phyloP scores from a whole-genome alignment of 108 stramenopile genomes.

The Aurantiochytrium sp. region DNA sequence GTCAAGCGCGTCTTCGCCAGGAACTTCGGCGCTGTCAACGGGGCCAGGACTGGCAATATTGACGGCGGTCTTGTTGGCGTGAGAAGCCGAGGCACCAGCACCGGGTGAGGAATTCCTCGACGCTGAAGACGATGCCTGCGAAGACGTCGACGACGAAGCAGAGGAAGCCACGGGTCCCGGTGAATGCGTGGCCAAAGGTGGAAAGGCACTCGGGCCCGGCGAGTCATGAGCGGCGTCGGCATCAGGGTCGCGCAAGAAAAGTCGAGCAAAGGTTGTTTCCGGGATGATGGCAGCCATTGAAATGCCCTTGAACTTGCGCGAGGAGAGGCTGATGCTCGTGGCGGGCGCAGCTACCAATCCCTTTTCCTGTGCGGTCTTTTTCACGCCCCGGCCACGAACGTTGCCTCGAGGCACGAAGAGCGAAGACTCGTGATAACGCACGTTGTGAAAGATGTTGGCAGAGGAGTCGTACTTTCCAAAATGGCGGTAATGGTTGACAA shows the following conservation, averaged over 20 bases:
- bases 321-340: not conserved
- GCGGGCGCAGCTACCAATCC: not conserved
- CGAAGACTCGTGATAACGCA: not conserved
- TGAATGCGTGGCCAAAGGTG: not conserved
- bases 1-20: not conserved
- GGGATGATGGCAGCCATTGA: not conserved
- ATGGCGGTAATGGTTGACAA: not conserved
- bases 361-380: not conserved
- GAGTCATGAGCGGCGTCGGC: no score
- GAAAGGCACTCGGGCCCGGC: not conserved
- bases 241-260: not conserved
- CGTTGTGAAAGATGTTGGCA: not conserved
- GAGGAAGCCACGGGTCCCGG: not conserved
- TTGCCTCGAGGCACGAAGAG: constrained; percentile 11
- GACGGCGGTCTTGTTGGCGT: no score
- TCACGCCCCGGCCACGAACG: not conserved
- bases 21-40: not conserved
- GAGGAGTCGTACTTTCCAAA: not conserved
- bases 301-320: not conserved
- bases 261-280: not conserved
- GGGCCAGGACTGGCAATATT: not conserved
- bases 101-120: no score
- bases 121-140: no score
- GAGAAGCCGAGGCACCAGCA: no score
- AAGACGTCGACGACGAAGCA: no score